Evolutionary conservation across 495 filamentous ascomycete genomes (phyloP), one percentile per base, ranked within the genome.

Genomic region (Lasiosphaeria ovina): DNA sequence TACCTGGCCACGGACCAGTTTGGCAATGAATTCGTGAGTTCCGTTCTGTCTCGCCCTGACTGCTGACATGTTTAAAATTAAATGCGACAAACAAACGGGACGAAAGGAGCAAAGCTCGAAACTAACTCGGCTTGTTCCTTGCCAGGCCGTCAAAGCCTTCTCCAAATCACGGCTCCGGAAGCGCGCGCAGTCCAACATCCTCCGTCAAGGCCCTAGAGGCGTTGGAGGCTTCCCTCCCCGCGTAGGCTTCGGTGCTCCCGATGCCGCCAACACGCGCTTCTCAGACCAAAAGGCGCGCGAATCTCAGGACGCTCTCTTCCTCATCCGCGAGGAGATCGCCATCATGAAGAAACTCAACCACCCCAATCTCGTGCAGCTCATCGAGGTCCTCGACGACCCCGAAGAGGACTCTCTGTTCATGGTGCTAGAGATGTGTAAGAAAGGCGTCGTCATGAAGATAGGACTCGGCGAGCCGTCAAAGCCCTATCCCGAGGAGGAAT

Each of bases 291-390:
- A 79, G 55, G 74, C 75, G 34, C 76, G 81, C 40, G 87, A 86
- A 58, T 81, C 79, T n/a, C 84, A 86, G 51, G 93, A 96, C 67
- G 83, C 93, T 2, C 79, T 98, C 2, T 89, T 87, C 70, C 78
- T 98, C 50, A 98, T 98, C 70, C 90, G 89, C 60, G 91, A 96
- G 74, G 94, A 98, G 71, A 96, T 98, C 65, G 94, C 94, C 32
- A 96, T 98, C 69, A 97, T 98, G 90, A 98, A 98, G 78, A 98
- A 98, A 72, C 81, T 98, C 51, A 86, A 97, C 69, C 94, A 98
- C 64, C 85, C 83, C 45, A 98, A 98, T 71, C 77, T 98, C 44
- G 93, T 96, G n/a, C 87, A 87, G 35, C 77, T 98, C 35, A 89
- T 94, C 62, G 94, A 98, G 72, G 94, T 98, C 0, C 75, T 98